Percentiles rank a stretch among this genome's conserved stretches.
Evolutionary conservation across 805 yeast species (phyloP).

Genomic region (Candida odintsovae): DNA sequence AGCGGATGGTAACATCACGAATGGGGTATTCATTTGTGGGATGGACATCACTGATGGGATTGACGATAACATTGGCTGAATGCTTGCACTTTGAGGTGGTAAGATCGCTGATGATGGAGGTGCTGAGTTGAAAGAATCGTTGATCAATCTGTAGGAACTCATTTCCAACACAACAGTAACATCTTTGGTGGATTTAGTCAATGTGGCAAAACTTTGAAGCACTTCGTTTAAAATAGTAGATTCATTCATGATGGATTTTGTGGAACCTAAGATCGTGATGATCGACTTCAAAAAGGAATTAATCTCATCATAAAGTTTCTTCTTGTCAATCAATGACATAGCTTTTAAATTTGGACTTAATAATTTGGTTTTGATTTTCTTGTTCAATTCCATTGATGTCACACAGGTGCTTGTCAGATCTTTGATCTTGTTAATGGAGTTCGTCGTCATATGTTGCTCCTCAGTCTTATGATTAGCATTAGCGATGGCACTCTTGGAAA

Average conservation of each 20-base stretch:
- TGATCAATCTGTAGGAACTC: conserved; percentile 40
- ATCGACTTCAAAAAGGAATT: conserved; percentile 78
- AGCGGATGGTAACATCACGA: conserved; percentile 6
- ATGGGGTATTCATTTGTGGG: conserved; percentile 24
- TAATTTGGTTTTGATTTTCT: conserved; percentile 52
- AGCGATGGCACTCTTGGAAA: conserved; percentile 56
- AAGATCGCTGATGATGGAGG: conserved; percentile 13
- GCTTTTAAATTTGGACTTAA: conserved; percentile 33
- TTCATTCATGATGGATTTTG: conserved; percentile 77
- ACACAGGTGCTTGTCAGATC: conserved; percentile 76
- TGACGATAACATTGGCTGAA: conserved; percentile 17
- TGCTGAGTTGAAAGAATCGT: conserved; percentile 17
- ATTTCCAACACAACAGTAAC: conserved; percentile 80
- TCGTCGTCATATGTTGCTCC: conserved; percentile 21
- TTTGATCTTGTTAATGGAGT: conserved; percentile 57
- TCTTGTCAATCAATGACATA: conserved; percentile 45
- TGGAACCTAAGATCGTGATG: conserved; percentile 75
- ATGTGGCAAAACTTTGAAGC: conserved; percentile 68
- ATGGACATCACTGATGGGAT: conserved; percentile 26
- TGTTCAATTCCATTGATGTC: conserved; percentile 76
- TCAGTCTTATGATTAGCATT: conserved; percentile 31
- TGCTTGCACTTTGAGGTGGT: conserved; percentile 4
- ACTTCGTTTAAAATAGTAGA: conserved; percentile 75
- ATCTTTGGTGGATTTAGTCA: conserved; percentile 88
- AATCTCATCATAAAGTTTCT: conserved; percentile 78